Evolutionary conservation across 768 basidiomycete species (phyloP).

Genomic region (Termitomyces sp.): DNA sequence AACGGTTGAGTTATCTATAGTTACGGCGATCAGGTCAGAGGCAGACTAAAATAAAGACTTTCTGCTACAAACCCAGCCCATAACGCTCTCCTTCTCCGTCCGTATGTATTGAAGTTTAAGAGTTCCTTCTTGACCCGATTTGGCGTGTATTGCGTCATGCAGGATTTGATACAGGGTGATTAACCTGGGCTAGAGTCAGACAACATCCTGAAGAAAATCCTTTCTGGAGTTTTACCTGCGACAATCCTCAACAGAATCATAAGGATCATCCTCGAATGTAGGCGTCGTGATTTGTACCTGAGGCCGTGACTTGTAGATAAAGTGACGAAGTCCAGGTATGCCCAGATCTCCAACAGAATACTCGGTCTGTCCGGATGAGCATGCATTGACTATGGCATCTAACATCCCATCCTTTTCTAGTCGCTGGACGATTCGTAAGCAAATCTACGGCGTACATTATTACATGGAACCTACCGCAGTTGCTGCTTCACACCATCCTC

Average conservation of each 20-base stretch:
- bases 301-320: constrained; percentile 86
- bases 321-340: constrained; percentile 91
- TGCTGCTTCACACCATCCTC: constrained; percentile 68
- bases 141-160: constrained; percentile 87
- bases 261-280: constrained; percentile 82
- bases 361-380: constrained; percentile 44
- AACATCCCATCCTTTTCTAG: constrained; percentile 54
- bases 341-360: constrained; percentile 71
- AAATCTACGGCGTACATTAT: neutral
- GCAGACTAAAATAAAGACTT: neutral
- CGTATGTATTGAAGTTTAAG: constrained; percentile 85
- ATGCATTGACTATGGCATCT: constrained; percentile 43
- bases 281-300: constrained; percentile 90
- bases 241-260: constrained; percentile 53
- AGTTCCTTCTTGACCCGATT: constrained; percentile 74
- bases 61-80: constrained; percentile 80
- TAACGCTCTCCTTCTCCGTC: constrained; percentile 80
- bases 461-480: constrained; percentile 41
- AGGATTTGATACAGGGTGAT: constrained; percentile 83
- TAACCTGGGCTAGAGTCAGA: constrained; percentile 40
- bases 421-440: constrained; percentile 37
- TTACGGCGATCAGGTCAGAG: neutral
- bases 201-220: neutral
- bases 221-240: constrained; percentile 40
- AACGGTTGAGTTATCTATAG: constrained; percentile 87